A percentile compares a stretch with the other conserved stretches of the same genome.
phyloP scores from a whole-genome alignment of 352 stramenopile species.

The Phytopythium litorale region DNA sequence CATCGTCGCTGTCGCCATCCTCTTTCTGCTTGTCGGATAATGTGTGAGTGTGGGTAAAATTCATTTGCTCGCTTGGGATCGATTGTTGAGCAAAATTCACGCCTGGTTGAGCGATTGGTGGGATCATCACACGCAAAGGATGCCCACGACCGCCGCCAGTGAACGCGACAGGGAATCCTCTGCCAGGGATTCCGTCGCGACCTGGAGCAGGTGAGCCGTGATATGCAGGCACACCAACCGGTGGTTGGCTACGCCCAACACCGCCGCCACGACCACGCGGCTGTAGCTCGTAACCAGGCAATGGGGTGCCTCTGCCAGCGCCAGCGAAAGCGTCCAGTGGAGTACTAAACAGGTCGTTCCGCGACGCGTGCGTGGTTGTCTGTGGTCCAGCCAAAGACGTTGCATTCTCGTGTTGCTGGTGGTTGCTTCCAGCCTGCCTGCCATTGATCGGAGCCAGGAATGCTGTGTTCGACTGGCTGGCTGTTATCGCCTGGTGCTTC shows the following conservation, averaged over 20 bases:
- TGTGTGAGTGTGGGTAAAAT: too few relatives aligned
- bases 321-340: background rate
- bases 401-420: background rate
- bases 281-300: constrained; percentile 1
- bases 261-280: constrained; percentile 2
- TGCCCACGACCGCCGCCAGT: constrained; percentile 17
- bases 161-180: constrained; percentile 7
- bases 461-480: background rate
- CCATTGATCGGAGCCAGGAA: background rate
- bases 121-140: constrained; percentile 16
- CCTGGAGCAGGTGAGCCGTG: background rate
- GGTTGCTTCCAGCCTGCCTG: background rate
- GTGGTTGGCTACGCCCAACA: background rate
- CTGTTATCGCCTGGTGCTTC: background rate
- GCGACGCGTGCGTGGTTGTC: background rate
- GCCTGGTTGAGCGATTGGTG: background rate
- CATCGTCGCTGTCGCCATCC: constrained; percentile 8
- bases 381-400: background rate
- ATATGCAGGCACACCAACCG: background rate
- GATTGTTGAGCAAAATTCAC: background rate
- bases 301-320: background rate
- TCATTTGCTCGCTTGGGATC: background rate
- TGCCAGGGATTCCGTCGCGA: background rate
- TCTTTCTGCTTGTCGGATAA: background rate
- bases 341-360: background rate